phyloP scores from a whole-genome alignment of 2,329 filamentous ascomycete genomes.

The Botryotinia globosa region DNA sequence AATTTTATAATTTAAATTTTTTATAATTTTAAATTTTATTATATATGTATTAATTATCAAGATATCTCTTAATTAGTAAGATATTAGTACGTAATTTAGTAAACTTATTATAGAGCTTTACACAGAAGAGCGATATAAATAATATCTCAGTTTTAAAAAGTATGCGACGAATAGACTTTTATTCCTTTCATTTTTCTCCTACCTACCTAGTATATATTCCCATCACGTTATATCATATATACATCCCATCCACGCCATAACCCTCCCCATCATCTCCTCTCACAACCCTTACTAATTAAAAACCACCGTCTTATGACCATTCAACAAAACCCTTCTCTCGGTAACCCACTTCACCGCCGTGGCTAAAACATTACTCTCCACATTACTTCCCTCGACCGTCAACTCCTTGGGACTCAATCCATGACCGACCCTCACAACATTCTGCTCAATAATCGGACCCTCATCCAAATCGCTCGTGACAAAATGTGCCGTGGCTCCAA shows the following conservation, averaged over 20 bases:
- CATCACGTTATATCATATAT: background rate
- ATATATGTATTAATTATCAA: too few relatives aligned
- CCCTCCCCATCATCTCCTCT: background rate
- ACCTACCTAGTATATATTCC: background rate
- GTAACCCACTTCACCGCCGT: constrained; percentile 82
- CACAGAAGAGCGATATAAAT: background rate
- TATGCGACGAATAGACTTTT: background rate
- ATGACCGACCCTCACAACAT: constrained; percentile 74
- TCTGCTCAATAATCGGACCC: constrained; percentile 85
- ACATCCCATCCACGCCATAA: background rate
- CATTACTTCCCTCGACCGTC: constrained; percentile 76
- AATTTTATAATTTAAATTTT: too few relatives aligned
- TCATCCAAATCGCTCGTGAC: constrained; percentile 83
- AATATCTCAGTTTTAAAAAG: background rate
- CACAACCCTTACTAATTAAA: constrained; percentile 46
- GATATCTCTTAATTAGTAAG: too few relatives aligned
- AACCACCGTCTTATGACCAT: constrained; percentile 77
- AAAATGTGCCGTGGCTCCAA: constrained; percentile 81
- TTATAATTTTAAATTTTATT: too few relatives aligned
- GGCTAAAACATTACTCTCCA: constrained; percentile 79
- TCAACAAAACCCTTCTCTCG: constrained; percentile 73
- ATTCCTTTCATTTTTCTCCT: background rate
- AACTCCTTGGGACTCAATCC: constrained; percentile 71
- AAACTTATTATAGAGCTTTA: too few relatives aligned
- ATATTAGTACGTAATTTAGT: too few relatives aligned